A percentile compares a stretch with the other conserved stretches of the same genome.
phyloP scores from a whole-genome alignment of 1,284 basidiomycete species.

The Anthracocystis panici-leucophaei region DNA sequence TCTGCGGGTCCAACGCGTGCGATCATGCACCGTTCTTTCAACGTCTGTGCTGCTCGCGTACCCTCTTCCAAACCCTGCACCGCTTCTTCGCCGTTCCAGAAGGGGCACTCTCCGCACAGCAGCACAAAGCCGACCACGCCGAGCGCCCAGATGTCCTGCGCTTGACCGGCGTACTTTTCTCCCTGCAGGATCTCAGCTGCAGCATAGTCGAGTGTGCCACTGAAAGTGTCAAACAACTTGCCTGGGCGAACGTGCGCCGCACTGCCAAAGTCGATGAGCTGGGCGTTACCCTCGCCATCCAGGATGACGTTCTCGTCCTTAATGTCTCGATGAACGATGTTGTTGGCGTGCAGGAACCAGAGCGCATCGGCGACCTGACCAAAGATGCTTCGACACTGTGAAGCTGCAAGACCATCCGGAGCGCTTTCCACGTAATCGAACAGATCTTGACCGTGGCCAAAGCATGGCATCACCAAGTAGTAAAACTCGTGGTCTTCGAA shows the following conservation, averaged over 20 bases:
- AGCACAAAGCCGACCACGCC: slow-evolving; percentile 98
- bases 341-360: slow-evolving; percentile 88
- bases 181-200: slow-evolving; percentile 96
- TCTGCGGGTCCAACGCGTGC: slow-evolving; percentile 38
- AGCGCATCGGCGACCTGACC: slow-evolving; percentile 94
- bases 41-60: slow-evolving; percentile 57
- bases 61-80: slow-evolving; percentile 59
- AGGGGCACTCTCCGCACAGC: slow-evolving; percentile 91
- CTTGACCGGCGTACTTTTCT: slow-evolving; percentile 92
- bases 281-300: slow-evolving; percentile 74
- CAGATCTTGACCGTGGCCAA: slow-evolving; percentile 77
- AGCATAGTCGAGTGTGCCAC: slow-evolving; percentile 86
- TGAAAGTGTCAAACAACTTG: slow-evolving; percentile 94
- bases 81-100: slow-evolving; percentile 73
- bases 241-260: slow-evolving; percentile 80
- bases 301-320: slow-evolving; percentile 95
- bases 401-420: slow-evolving; percentile 84
- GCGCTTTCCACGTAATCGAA: slow-evolving; percentile 94
- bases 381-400: slow-evolving; percentile 83
- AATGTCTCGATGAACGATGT: slow-evolving; percentile 96
- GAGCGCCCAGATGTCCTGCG: slow-evolving; percentile 98
- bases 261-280: slow-evolving; percentile 92
- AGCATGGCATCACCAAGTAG: slow-evolving; percentile 79
- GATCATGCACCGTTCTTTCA: slow-evolving; percentile 57
- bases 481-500: slow-evolving; percentile 98